phyloP scores from a whole-genome alignment of 345 rosid species.

The Crucihimalaya himalaica region DNA sequence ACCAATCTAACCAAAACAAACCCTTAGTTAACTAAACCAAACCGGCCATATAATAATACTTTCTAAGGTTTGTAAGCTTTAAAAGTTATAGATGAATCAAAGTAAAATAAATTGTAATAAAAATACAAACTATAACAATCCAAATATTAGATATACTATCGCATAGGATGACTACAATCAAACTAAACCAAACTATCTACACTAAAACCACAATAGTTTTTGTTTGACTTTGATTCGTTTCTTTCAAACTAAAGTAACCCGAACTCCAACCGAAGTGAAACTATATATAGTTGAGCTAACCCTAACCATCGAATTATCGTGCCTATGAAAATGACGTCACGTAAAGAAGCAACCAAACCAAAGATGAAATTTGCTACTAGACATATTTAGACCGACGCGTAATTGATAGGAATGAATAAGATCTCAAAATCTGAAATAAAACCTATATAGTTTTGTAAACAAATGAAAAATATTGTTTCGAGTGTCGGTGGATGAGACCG shows the following conservation, averaged over 20 bases:
- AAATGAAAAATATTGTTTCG: constrained; percentile 12
- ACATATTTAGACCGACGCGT: constrained; percentile 38
- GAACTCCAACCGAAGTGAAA: not conserved
- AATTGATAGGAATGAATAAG: constrained; percentile 18
- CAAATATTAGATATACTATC: not conserved
- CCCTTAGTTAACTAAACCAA: not conserved
- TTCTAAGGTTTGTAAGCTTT: too few species aligned
- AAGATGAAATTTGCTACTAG: constrained; percentile 32
- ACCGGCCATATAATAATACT: not conserved
- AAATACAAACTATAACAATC: not conserved
- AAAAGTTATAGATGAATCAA: not conserved
- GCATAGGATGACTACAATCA: not conserved
- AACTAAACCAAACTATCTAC: constrained; percentile 2
- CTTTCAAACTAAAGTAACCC: not conserved
- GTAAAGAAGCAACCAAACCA: constrained; percentile 28
- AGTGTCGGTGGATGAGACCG: constrained; percentile 45
- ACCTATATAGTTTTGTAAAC: constrained; percentile 7
- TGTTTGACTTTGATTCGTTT: constrained; percentile 6
- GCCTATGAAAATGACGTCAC: constrained; percentile 28
- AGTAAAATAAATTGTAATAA: not conserved
- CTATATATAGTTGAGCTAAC: not conserved
- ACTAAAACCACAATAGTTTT: not conserved
- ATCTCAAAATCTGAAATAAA: not conserved
- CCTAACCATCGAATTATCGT: constrained; percentile 20
- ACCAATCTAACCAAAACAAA: not conserved